Evolutionary conservation across 331 rosid genomes (phyloP).

Genomic region (Pyracantha coccinea): DNA sequence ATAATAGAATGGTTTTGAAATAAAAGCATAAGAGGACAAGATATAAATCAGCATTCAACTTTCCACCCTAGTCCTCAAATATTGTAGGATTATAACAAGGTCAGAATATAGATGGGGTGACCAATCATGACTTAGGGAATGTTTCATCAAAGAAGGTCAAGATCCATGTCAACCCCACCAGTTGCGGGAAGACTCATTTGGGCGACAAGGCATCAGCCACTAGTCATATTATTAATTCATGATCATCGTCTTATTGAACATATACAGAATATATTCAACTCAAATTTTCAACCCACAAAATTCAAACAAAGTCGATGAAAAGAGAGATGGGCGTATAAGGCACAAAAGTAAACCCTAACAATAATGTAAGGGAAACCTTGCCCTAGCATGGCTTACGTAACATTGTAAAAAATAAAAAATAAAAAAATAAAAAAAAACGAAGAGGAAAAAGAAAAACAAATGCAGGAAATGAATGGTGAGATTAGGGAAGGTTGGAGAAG

Average conservation of each 20-base stretch:
- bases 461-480: background rate
- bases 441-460: background rate
- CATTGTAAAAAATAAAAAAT: background rate
- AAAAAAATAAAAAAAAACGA: background rate
- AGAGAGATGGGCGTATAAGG: conserved; percentile 33
- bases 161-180: conserved; percentile 55
- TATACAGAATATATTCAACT: background rate
- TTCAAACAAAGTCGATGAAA: conserved; percentile 39
- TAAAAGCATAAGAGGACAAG: conserved; percentile 12
- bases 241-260: conserved; percentile 30
- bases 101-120: conserved; percentile 6
- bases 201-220: conserved; percentile 29
- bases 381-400: background rate
- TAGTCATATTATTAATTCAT: conserved; percentile 34
- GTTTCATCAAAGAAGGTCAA: conserved; percentile 70
- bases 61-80: conserved; percentile 37
- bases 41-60: conserved; percentile 30
- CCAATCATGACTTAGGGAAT: conserved; percentile 20
- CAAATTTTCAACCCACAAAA: conserved; percentile 20
- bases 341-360: background rate
- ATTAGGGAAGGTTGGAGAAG: conserved; percentile 27
- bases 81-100: conserved; percentile 42
- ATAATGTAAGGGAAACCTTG: background rate
- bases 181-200: conserved; percentile 20
- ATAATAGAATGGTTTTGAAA: conserved; percentile 1